These are phyloP conservation scores for Centrapalus pauciflorus DNA, from an alignment of 129 eudicot genomes.

Conservation along the genomic window DNA sequence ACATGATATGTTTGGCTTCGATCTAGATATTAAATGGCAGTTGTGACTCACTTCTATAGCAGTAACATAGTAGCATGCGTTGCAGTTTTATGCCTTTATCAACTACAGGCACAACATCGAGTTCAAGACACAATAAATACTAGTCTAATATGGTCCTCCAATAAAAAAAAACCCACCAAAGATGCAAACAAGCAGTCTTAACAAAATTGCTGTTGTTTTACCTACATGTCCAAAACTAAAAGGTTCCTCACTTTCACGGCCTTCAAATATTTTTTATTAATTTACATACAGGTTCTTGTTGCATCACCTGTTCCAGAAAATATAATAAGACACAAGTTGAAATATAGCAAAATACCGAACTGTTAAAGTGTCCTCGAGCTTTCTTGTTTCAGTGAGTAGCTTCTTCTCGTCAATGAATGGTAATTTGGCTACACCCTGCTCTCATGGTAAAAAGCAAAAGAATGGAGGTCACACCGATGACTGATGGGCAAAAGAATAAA, in stretches of 20 bases:
- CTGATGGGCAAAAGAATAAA: background rate
- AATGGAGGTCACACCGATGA: slow-evolving; percentile 10
- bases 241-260: background rate
- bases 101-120: too few species aligned
- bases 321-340: slow-evolving; percentile 5
- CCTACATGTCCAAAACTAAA: background rate
- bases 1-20: too few species aligned
- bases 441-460: background rate
- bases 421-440: slow-evolving; percentile 87
- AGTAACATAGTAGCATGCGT: too few species aligned
- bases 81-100: too few species aligned
- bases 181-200: too few species aligned
- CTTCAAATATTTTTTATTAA: background rate
- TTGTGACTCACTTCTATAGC: too few species aligned
- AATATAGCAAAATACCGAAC: slow-evolving; percentile 43
- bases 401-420: slow-evolving; percentile 92
- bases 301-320: background rate
- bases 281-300: background rate
- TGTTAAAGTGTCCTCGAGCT: slow-evolving; percentile 79
- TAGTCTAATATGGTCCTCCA: too few species aligned
- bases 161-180: too few species aligned
- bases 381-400: slow-evolving; percentile 86
- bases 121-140: too few species aligned
- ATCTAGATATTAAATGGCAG: too few species aligned
- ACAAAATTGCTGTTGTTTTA: background rate